Evolutionary conservation across 257 asterid genomes (phyloP), one percentile per base, ranked within the genome.

Genomic region (Jaltomata sinuosa): DNA sequence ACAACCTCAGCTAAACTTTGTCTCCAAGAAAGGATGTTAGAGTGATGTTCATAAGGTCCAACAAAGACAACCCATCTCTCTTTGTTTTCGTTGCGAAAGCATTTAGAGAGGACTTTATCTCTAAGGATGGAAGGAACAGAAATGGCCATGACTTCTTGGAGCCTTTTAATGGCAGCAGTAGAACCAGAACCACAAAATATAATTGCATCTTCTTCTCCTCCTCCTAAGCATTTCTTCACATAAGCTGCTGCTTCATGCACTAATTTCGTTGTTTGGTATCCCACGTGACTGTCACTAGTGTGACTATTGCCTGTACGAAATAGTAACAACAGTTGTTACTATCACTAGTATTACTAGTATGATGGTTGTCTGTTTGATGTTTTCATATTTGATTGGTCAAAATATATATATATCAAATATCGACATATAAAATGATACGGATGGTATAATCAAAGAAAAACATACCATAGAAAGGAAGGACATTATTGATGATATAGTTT

Each of bases 11-110:
- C 92, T 71, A 91, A 82, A 91, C 90, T 91, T 82, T 89, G 91
- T 68, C 91, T 89, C 94, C 94, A 91, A 0, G 94, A 87, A 57
- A 90, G 91, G 12, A 91, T 57, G 88, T 91, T 91, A 15, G 94
- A 90, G 83, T 91, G 94, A 90, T 90, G 94, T 87, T 91, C 94
- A 78, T 90, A 90, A 7, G 94, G 93, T 1, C 94, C 94, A 1
- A 91, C 87, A 14, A 91, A 81, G 0, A 89, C 91, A 7, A 89
- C 92, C 93, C 92, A 91, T 57, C 92, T 84, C 65, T 91, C 93
- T 21, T 88, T 71, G 0, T 11, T 71, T 38, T 71, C 84, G 0
- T 81, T 19, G 18, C 85, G 69, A 2, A 90, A 27, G 62, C 84
- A 84, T 53, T 55, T 64, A 68, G 79, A 4, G 6, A 90, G 53